These are phyloP conservation scores for Phytophthora niederhauseri DNA, from an alignment of 352 stramenopile species.

Conservation along the genomic window DNA sequence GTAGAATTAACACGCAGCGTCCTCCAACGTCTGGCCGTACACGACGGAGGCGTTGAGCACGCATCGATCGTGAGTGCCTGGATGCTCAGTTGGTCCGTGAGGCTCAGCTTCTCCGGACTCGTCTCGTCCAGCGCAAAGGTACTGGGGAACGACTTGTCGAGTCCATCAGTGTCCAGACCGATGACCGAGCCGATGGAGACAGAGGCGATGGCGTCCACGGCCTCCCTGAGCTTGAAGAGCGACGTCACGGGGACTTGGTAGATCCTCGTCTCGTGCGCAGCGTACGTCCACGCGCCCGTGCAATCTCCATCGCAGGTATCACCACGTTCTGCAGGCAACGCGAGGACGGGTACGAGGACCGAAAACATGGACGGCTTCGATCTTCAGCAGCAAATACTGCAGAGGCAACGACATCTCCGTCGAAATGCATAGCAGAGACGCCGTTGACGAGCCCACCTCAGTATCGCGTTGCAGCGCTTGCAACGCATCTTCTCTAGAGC, in stretches of 20 bases:
- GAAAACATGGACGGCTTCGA: too few species aligned
- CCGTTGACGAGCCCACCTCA: too few species aligned
- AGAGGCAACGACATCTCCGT: too few species aligned
- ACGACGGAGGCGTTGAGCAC: slow-evolving; percentile 23
- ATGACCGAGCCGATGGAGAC: slow-evolving; percentile 27
- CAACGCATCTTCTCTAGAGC: too few species aligned
- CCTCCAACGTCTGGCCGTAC: slow-evolving; percentile 29
- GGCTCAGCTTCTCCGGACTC: slow-evolving; percentile 25
- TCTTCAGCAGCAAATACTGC: too few species aligned
- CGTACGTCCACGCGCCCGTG: slow-evolving; percentile 34
- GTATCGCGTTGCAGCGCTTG: too few species aligned
- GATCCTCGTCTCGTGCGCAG: slow-evolving; percentile 38
- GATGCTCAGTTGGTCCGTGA: slow-evolving; percentile 36
- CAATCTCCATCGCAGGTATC: neutral
- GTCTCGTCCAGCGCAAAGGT: slow-evolving; percentile 35
- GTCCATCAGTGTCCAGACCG: slow-evolving; percentile 20
- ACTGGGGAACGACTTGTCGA: slow-evolving; percentile 41
- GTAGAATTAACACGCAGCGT: slow-evolving; percentile 15
- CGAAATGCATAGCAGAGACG: too few species aligned
- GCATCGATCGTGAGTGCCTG: slow-evolving; percentile 34
- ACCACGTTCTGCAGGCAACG: too few species aligned
- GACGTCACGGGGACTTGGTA: slow-evolving; percentile 44
- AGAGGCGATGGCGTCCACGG: slow-evolving; percentile 3
- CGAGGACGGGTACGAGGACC: too few species aligned
- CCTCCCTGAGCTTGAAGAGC: slow-evolving; percentile 40